Evolutionary conservation across 176 grass and related monocot species (phyloP).

Genomic region (Rhynchospora tenuis): DNA sequence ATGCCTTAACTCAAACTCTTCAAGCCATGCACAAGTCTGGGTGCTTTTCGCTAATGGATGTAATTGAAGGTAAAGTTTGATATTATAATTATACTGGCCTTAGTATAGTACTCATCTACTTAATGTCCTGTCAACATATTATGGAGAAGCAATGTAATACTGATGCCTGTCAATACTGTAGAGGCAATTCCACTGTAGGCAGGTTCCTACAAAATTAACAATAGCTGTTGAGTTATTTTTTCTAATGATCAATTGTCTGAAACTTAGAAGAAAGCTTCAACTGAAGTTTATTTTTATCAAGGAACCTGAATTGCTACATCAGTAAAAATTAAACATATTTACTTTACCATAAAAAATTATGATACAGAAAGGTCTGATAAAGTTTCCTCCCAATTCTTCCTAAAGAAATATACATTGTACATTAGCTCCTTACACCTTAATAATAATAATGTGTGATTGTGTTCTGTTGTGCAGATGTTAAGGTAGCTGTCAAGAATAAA

Average conservation of each 20-base stretch:
- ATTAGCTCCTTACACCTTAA: neutral
- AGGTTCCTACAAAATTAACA: no score
- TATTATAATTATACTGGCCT: neutral
- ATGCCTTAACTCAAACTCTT: constrained; percentile 80
- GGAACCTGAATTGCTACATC: neutral
- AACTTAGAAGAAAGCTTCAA: neutral
- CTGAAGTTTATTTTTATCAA: neutral
- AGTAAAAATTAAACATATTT: neutral
- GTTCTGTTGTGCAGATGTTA: constrained; percentile 64
- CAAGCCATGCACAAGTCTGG: constrained; percentile 90
- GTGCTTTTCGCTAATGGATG: constrained; percentile 77
- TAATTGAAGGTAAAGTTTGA: constrained; percentile 71
- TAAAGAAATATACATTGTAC: neutral
- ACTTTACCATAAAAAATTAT: neutral
- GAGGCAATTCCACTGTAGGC: neutral
- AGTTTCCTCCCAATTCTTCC: neutral
- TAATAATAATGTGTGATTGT: neutral
- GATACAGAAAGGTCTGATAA: neutral
- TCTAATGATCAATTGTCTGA: neutral
- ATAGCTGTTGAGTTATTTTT: neutral
- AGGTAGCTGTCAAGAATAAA: constrained; percentile 91
- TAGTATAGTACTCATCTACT: neutral
- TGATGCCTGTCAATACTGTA: neutral
- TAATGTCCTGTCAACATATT: neutral
- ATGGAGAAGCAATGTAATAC: neutral